Percentiles rank a stretch among this genome's conserved stretches.
Conservation (phyloP, 176 grass and related monocot genomes). For the Carex pumila region DNA sequence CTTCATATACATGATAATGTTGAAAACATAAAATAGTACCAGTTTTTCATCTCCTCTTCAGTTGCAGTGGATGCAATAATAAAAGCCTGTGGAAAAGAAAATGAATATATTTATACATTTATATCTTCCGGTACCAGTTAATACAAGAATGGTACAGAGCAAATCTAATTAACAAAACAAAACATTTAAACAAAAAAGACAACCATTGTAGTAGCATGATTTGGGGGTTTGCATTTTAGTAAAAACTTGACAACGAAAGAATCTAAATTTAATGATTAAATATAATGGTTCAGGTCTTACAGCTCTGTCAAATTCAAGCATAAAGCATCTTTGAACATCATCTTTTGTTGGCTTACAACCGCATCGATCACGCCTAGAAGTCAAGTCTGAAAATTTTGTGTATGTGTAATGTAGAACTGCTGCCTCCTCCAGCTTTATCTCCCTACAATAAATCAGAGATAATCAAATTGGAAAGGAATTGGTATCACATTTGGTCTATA, state of each 20-base stretch:
- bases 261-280: conserved; percentile 6
- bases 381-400: conserved; percentile 93
- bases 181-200: background rate
- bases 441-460: conserved; percentile 35
- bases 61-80: conserved; percentile 96
- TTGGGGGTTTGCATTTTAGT: background rate
- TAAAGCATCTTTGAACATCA: conserved; percentile 98
- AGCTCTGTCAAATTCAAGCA: conserved; percentile 94
- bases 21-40: conserved; percentile 39
- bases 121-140: background rate
- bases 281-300: conserved; percentile 38
- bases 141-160: background rate
- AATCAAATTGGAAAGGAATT: background rate
- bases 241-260: background rate
- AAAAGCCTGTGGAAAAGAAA: conserved; percentile 58
- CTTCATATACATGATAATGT: conserved; percentile 6
- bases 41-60: conserved; percentile 94
- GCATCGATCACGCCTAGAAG: conserved; percentile 92
- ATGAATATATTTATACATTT: background rate
- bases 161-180: background rate
- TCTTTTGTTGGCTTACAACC: conserved; percentile 93
- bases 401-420: conserved; percentile 96
- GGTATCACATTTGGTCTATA: background rate
- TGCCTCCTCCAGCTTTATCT: conserved; percentile 90
- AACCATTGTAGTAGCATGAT: background rate